Base-by-base conservation (phyloP, 75 land plant genomes). In the Pinus taeda region DNA sequence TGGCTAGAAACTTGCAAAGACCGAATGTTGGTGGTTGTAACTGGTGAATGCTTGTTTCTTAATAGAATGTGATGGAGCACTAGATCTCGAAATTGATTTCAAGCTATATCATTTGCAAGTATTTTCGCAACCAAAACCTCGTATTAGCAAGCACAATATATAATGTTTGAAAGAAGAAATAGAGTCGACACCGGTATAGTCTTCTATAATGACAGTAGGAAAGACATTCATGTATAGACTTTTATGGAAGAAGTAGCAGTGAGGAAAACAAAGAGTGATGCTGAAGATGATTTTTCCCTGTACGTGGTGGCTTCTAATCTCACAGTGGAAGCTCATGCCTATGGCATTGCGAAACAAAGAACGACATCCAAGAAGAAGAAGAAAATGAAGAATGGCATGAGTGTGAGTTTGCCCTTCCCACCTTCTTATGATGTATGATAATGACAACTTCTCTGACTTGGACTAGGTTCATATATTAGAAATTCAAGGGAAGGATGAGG, bases 401-500 rank as follows among this genome's bases (percentile, higher is more conserved):
- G 57, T 90, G 92, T 75, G 61, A 81, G 30, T 59, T 79, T 7
- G 20, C 78, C 39, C 79, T 85, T n/a, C 15, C 12, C 49, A 75
- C 36, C 69, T 36, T 65, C 7, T 39, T 39, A 6, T 65, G 42
- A 36, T 37, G 36, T n/a, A 15, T 1, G 22, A 73, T 18, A 81
- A 88, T 57, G 83, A 83, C 4, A 88, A 90, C 45, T 93, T 94
- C 86, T 86, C 91, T 30, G 97, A 95, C 73, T 85, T 95, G 59
- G 94, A 95, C n/a, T 45, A 76, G 24, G 81, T 93, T 14, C 89
- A 90, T 42, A 76, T 86, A 74, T 37, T 93, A 57, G 79, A 78
- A n/a, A 17, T 92, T 36, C 75, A 93, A 63, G 98, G 96, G 57
- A 69, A 75, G 20, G 98, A 93, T 61, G 86, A 80, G 76, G 58